phyloP scores from a whole-genome alignment of 2,329 filamentous ascomycete species.

The Trichoderma koningii region DNA sequence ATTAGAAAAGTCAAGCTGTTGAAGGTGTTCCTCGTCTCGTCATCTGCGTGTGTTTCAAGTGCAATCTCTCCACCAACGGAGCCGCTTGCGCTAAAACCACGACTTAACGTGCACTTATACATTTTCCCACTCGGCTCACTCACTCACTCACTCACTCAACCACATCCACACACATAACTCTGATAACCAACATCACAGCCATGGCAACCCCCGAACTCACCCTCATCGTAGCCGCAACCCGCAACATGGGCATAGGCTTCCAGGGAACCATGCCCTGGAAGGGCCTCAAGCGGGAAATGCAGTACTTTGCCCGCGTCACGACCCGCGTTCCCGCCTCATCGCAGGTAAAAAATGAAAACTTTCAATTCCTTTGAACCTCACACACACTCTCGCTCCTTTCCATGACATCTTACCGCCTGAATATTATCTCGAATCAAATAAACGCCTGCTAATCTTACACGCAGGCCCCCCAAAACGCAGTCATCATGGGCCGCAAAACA shows the following conservation, averaged over 20 bases:
- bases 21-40: not conserved
- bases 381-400: no score
- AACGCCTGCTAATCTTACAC: slow-evolving; percentile 29
- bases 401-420: no score
- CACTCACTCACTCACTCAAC: not conserved
- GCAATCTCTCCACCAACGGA: not conserved
- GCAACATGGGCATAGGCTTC: slow-evolving; percentile 83
- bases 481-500: slow-evolving; percentile 97
- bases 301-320: slow-evolving; percentile 89
- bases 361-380: not conserved
- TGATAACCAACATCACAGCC: not conserved
- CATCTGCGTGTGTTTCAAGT: not conserved
- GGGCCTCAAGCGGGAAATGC: slow-evolving; percentile 86
- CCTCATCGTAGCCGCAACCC: slow-evolving; percentile 93
- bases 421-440: no score
- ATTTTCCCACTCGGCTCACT: not conserved
- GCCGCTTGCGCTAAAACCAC: slow-evolving; percentile 1
- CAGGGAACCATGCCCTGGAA: slow-evolving; percentile 84
- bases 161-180: not conserved
- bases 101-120: slow-evolving; percentile 5
- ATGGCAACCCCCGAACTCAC: slow-evolving; percentile 65
- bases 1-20: not conserved
- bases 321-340: slow-evolving; percentile 57
- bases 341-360: slow-evolving; percentile 36
- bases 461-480: slow-evolving; percentile 60